A percentile compares a stretch with the other conserved stretches of the same genome.
phyloP scores from a whole-genome alignment of 371 early-diverging fungal species.

The Mucor circinelloides region DNA sequence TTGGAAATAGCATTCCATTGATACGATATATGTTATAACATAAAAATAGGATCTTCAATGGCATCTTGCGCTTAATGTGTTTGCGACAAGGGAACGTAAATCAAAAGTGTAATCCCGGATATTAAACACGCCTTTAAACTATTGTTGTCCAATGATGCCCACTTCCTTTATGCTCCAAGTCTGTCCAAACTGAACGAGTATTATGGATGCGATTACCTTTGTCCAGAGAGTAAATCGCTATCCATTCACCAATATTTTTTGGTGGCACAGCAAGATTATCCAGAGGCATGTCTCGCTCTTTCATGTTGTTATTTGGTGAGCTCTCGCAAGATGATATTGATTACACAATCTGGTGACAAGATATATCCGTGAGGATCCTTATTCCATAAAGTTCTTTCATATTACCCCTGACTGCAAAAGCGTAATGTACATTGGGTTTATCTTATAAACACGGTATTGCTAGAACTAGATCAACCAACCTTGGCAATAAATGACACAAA shows the following conservation, averaged over 20 bases:
- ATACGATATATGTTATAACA: too few species aligned
- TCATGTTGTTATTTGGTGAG: slow-evolving; percentile 91
- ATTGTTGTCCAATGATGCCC: slow-evolving; percentile 86
- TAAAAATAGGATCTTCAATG: too few species aligned
- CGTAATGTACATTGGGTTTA: slow-evolving; percentile 81
- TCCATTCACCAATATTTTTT: slow-evolving; percentile 95
- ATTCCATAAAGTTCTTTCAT: slow-evolving; percentile 49
- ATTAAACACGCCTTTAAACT: slow-evolving; percentile 83
- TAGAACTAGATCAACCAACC: slow-evolving; percentile 25
- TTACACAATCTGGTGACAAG: slow-evolving; percentile 73
- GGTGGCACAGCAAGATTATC: slow-evolving; percentile 79
- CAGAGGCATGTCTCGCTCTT: slow-evolving; percentile 81
- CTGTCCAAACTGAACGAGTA: slow-evolving; percentile 89
- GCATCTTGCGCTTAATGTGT: slow-evolving; percentile 91
- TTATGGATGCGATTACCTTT: slow-evolving; percentile 89
- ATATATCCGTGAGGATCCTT: slow-evolving; percentile 76
- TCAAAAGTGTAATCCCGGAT: slow-evolving; percentile 75
- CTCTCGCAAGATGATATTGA: slow-evolving; percentile 53
- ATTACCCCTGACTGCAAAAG: slow-evolving; percentile 63
- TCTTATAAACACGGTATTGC: slow-evolving; percentile 79
- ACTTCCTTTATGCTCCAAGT: slow-evolving; percentile 87
- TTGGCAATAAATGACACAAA: slow-evolving; percentile 20
- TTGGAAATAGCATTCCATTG: too few species aligned
- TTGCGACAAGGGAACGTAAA: slow-evolving; percentile 83
- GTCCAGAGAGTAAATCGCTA: slow-evolving; percentile 75